A percentile compares a stretch with the other conserved stretches of the same genome.
Evolutionary conservation across 257 asterid genomes (phyloP).

Genomic region (Solanum chilense): DNA sequence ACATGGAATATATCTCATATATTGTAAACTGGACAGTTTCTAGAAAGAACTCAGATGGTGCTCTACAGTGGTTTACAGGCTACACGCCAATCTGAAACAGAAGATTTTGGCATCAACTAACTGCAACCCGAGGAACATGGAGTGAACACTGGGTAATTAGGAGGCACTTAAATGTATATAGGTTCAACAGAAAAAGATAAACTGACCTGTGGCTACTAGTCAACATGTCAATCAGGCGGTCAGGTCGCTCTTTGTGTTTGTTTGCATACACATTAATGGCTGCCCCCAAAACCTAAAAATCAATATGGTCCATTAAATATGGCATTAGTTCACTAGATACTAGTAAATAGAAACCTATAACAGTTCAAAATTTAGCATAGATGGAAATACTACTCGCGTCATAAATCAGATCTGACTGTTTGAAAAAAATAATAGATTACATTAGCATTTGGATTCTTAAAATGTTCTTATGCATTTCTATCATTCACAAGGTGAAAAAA

Average conservation of each 20-base stretch:
- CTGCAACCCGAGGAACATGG: background rate
- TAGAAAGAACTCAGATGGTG: background rate
- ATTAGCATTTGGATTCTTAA: background rate
- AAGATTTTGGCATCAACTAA: background rate
- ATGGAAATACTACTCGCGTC: background rate
- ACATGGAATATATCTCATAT: background rate
- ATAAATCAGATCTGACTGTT: background rate
- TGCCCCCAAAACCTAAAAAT: constrained; percentile 82
- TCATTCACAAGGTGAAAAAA: background rate
- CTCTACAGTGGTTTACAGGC: background rate
- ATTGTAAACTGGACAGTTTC: background rate
- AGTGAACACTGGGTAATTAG: background rate
- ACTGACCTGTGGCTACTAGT: constrained; percentile 84
- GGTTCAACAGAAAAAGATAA: background rate
- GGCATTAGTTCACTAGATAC: background rate
- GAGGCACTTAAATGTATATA: background rate
- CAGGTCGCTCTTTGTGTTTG: constrained; percentile 96
- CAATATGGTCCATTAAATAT: background rate
- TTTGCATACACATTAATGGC: constrained; percentile 95
- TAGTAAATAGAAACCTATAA: background rate
- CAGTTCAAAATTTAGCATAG: background rate
- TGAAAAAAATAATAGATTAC: background rate
- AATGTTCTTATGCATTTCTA: background rate
- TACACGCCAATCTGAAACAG: background rate
- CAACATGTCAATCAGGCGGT: constrained; percentile 97